Evolutionary conservation across 805 yeast genomes (phyloP), one percentile per base, ranked within the genome.

Genomic region (Candida rishiriensis): DNA sequence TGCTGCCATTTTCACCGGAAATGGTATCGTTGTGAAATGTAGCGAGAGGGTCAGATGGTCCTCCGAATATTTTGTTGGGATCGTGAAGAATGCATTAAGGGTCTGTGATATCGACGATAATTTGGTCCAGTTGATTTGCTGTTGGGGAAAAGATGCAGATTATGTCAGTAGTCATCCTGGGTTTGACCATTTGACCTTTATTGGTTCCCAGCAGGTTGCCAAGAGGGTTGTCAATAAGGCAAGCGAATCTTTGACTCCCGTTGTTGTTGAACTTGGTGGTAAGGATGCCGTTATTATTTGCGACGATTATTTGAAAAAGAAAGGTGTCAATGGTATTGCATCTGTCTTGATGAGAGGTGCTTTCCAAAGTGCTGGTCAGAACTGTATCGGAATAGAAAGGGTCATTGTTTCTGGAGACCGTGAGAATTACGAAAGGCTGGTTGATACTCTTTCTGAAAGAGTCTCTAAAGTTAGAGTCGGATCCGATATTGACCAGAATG

Each of bases 21-120:
- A 93, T 59, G 89, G 90, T 7, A 82, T 89, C 37, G 83, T 93
- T 10, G 81, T 93, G 42, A 93, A 93, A 63, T 91, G 99, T 68
- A 88, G 97, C 10, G 99, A 93, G 65, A 86, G 88, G 57, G 99
- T 93, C 1, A 83, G 88, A 34, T 93, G 98, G 98, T 86, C 96
- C 10, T 86, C 97, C 6, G 78, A 75, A 48, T 85, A 83, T 70
- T 93, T 84, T 57, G 72, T 85, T 36, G 74, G 78, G 32, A 69
- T 93, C 57, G 84, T 88, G 9, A 83, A 78, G 56, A 71, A 80
- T 10, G 88, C 91, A 5, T 72, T 93, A 45, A 75, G 75, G 43
- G 78, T 79, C 48, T 84, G 93, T 57, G 89, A 85, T 12, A 78
- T 80, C 49, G 83, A 85, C 59, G 91, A 87, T 40, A 78, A 88